phyloP scores from a whole-genome alignment of 2,329 filamentous ascomycete species.

The Boeremia exigua region DNA sequence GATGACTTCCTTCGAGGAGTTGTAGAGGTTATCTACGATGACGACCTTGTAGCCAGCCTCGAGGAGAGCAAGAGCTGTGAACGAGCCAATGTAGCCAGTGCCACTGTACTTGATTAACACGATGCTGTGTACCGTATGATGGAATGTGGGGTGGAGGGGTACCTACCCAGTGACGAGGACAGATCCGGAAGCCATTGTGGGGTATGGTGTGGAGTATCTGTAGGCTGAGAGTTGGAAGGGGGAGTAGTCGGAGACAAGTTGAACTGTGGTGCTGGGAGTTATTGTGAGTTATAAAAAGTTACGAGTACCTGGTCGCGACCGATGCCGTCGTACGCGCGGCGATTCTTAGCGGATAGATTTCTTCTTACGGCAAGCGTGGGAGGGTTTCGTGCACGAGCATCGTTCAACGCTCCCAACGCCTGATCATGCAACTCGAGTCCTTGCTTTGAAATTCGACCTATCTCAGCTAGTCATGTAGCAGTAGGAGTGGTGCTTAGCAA shows the following conservation, averaged over 20 bases:
- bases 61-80: conserved; percentile 90
- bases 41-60: conserved; percentile 96
- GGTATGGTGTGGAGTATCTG: background rate
- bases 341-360: conserved; percentile 23
- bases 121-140: conserved; percentile 8
- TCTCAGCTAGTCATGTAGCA: background rate
- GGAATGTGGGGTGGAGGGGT: conserved; percentile 37
- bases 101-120: conserved; percentile 64
- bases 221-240: background rate
- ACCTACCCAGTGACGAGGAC: conserved; percentile 88
- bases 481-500: background rate
- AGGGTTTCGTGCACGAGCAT: background rate
- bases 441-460: background rate
- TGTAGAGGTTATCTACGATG: conserved; percentile 96
- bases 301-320: conserved; percentile 21
- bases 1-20: conserved; percentile 88
- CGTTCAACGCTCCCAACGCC: background rate
- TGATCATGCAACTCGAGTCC: background rate
- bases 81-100: conserved; percentile 98
- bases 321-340: conserved; percentile 10
- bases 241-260: background rate
- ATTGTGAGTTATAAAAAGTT: conserved; percentile 28
- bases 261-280: conserved; percentile 4
- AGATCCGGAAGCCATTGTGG: conserved; percentile 77
- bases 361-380: conserved; percentile 18